Percentiles rank a stretch among this genome's conserved stretches.
These are phyloP conservation scores for Fennellomyces sp. DNA, from an alignment of 371 early-diverging fungal genomes.

Conservation along the genomic window DNA sequence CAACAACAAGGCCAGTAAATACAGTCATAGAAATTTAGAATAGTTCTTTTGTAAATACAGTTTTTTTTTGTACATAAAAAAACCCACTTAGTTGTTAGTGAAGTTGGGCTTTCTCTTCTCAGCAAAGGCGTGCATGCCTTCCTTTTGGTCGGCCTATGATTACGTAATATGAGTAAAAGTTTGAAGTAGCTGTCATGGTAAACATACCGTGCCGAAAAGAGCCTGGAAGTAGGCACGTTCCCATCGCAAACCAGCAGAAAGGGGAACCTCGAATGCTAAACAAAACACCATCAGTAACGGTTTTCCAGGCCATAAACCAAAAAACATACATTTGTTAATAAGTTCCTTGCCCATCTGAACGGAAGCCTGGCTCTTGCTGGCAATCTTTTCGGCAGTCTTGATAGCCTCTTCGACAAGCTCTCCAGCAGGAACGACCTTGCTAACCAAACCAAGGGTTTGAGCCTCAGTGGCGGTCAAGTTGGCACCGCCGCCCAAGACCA, in stretches of 20 bases:
- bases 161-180: not conserved
- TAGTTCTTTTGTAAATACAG: too few relatives aligned
- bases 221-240: slow-evolving; percentile 96
- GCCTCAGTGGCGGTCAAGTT: slow-evolving; percentile 92
- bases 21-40: too few relatives aligned
- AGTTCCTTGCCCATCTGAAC: slow-evolving; percentile 97
- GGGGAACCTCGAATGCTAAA: slow-evolving; percentile 85
- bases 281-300: not conserved
- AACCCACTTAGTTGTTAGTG: slow-evolving; percentile 72
- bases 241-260: slow-evolving; percentile 86
- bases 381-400: slow-evolving; percentile 88
- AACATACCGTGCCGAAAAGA: slow-evolving; percentile 86
- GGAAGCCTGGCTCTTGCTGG: slow-evolving; percentile 82
- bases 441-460: slow-evolving; percentile 79
- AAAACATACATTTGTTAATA: slow-evolving; percentile 81
- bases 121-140: slow-evolving; percentile 97
- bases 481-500: slow-evolving; percentile 86
- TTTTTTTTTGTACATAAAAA: too few relatives aligned
- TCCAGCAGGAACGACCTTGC: slow-evolving; percentile 89
- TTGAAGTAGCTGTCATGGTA: not conserved
- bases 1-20: too few relatives aligned
- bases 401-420: slow-evolving; percentile 88
- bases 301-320: not conserved
- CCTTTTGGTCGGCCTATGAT: slow-evolving; percentile 89
- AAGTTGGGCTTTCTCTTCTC: slow-evolving; percentile 94